Base-by-base conservation (phyloP, 176 grass and related monocot species). In the Ensete ventricosum region DNA sequence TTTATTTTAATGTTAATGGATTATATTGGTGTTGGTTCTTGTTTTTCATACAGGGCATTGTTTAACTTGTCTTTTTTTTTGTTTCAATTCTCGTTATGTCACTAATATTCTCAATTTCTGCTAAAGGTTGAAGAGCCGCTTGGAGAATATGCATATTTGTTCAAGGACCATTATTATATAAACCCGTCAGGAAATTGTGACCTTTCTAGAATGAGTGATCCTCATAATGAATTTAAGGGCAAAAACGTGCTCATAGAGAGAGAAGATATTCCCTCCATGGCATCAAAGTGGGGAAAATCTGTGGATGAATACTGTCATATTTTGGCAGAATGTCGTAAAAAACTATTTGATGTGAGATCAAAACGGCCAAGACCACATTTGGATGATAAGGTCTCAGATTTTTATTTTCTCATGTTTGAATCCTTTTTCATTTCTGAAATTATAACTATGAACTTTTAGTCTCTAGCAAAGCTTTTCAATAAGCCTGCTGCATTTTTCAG, bases 181-280 rank as follows among this genome's bases (percentile, higher is more conserved):
- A 97, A 97, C 85, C 80, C 83, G 29, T 93, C 94, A 11, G 94
- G 94, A 22, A 97, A 97, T 34, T 97, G 94, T 82, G 94, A 97
- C 54, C 86, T 97, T 82, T 97, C 90, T 53, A 62, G 53, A 50
- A 93, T 81, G 88, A 97, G 94, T 73, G 90, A 97, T 87, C 90
- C 94, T 78, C 90, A 97, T 68, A 81, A 82, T 8, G 94, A 97
- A 81, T 97, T 97, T 57, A 87, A 86, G 65, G 80, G 85, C 52
- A 91, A 93, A 88, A 97, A 89, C 76, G 87, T 93, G 72, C 76
- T 97, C 12, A 90, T 93, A 83, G 94, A 85, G 85, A 93, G 88
- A 83, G 87, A 82, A 83, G 72, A 82, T 71, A 52, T 83, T 82
- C 80, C 83, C 34, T 77, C 24, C 52, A 85, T 85, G 86, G 84